phyloP scores from a whole-genome alignment of 2,329 filamentous ascomycete species.

The Xylaria sp. region DNA sequence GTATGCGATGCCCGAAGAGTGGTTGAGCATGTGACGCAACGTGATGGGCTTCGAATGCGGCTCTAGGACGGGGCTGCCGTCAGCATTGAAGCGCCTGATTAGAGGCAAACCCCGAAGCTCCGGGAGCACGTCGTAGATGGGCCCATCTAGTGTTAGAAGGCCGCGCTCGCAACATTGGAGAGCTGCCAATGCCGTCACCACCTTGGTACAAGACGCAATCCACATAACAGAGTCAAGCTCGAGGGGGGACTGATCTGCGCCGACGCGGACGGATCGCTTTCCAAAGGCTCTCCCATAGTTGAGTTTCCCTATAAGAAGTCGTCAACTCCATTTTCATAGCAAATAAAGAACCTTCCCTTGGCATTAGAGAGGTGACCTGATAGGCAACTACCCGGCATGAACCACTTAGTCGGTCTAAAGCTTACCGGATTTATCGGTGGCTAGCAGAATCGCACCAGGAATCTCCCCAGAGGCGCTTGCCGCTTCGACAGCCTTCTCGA shows the following conservation, averaged over 20 bases:
- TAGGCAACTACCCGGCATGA: not conserved
- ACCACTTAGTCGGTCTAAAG: not conserved
- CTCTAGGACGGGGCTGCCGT: slow-evolving; percentile 37
- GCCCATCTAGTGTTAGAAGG: slow-evolving; percentile 54
- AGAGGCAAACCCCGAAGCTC: slow-evolving; percentile 50
- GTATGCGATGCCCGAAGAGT: slow-evolving; percentile 48
- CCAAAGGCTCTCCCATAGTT: slow-evolving; percentile 40
- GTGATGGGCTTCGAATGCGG: slow-evolving; percentile 34
- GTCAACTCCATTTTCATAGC: slow-evolving; percentile 6
- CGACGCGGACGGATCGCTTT: slow-evolving; percentile 39
- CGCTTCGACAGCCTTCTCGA: slow-evolving; percentile 39
- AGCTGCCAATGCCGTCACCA: slow-evolving; percentile 57
- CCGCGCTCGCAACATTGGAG: slow-evolving; percentile 59
- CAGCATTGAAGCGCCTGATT: slow-evolving; percentile 33
- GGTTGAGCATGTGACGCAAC: slow-evolving; percentile 37
- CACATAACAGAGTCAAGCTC: slow-evolving; percentile 44
- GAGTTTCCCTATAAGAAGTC: slow-evolving; percentile 27
- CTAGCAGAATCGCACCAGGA: slow-evolving; percentile 40
- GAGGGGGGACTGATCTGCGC: slow-evolving; percentile 39
- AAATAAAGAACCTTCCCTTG: not conserved
- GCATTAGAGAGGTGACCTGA: not conserved
- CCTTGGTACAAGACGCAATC: slow-evolving; percentile 48
- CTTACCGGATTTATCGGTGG: slow-evolving; percentile 36
- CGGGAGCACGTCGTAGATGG: slow-evolving; percentile 55
- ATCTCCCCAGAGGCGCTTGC: slow-evolving; percentile 40